These are phyloP conservation scores for Henckelia pumila DNA, from an alignment of 257 asterid species.

Conservation along the genomic window DNA sequence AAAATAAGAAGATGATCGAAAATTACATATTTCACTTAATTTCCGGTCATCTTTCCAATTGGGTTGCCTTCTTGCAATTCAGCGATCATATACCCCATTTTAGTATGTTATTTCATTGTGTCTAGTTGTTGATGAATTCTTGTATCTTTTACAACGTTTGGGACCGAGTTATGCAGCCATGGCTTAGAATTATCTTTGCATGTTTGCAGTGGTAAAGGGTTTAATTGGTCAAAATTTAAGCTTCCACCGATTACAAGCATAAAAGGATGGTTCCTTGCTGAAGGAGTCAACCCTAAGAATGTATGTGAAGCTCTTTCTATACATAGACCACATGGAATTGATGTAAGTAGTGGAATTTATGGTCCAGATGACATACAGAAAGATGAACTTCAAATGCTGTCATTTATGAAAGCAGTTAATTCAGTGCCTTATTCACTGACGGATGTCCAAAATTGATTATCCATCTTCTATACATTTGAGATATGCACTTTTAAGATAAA, in stretches of 20 bases:
- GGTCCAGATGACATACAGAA: slow-evolving; percentile 70
- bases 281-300: slow-evolving; percentile 79
- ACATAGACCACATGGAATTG: slow-evolving; percentile 76
- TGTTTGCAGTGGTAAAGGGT: slow-evolving; percentile 76
- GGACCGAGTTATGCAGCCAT: slow-evolving; percentile 5
- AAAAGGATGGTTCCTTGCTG: slow-evolving; percentile 86
- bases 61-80: not conserved
- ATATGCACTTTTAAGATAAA: too few species aligned
- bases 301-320: slow-evolving; percentile 62
- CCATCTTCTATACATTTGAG: too few species aligned
- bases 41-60: too few species aligned
- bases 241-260: slow-evolving; percentile 65
- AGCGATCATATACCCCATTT: not conserved
- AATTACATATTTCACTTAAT: too few species aligned
- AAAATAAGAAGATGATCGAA: too few species aligned
- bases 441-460: too few species aligned
- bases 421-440: too few species aligned
- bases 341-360: slow-evolving; percentile 95
- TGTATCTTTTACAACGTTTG: not conserved
- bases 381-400: too few species aligned
- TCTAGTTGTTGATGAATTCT: slow-evolving; percentile 1
- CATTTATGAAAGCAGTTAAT: too few species aligned
- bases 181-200: slow-evolving; percentile 6
- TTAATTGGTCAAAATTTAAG: slow-evolving; percentile 76
- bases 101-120: not conserved